Percentiles rank a stretch among this genome's conserved stretches.
Conservation (phyloP, 2,329 filamentous ascomycete genomes). For the Bipolaris oryzae region DNA sequence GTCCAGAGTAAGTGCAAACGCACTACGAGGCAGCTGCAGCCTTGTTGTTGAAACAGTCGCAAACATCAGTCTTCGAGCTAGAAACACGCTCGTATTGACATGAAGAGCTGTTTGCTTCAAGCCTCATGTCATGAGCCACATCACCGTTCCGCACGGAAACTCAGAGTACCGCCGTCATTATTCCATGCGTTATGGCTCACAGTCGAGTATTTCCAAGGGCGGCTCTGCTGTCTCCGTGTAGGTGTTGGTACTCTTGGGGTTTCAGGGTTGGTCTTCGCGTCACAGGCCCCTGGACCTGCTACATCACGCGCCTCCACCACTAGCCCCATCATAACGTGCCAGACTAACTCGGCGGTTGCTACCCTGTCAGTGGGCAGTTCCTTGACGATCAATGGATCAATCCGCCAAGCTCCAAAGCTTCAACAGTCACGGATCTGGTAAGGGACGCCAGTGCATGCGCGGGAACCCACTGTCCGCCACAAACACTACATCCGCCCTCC, state of each 20-base stretch:
- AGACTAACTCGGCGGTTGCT: constrained; percentile 37
- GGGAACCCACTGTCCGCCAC: constrained; percentile 42
- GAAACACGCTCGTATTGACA: constrained; percentile 21
- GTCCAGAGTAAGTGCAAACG: neutral
- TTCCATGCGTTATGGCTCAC: constrained; percentile 30
- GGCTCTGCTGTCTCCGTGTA: constrained; percentile 42
- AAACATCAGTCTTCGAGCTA: constrained; percentile 9
- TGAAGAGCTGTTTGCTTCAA: constrained; percentile 27
- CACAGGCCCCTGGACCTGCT: constrained; percentile 47
- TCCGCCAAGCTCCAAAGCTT: constrained; percentile 42
- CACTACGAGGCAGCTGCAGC: constrained; percentile 7
- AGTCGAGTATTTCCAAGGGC: constrained; percentile 25
- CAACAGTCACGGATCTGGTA: constrained; percentile 37
- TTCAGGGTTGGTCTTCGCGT: constrained; percentile 45
- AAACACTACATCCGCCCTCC: constrained; percentile 45
- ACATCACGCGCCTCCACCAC: constrained; percentile 44
- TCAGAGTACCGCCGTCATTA: constrained; percentile 34
- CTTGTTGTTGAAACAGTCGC: constrained; percentile 30
- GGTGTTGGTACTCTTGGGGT: constrained; percentile 41
- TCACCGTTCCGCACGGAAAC: constrained; percentile 34
- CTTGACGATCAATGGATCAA: constrained; percentile 38
- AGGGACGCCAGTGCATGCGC: constrained; percentile 39
- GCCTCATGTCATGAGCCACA: constrained; percentile 28
- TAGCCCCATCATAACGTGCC: constrained; percentile 31
- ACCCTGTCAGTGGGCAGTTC: constrained; percentile 32